These are phyloP conservation scores for Arxiozyma heterogenica DNA, from an alignment of 1,139 yeast genomes.

Conservation along the genomic window DNA sequence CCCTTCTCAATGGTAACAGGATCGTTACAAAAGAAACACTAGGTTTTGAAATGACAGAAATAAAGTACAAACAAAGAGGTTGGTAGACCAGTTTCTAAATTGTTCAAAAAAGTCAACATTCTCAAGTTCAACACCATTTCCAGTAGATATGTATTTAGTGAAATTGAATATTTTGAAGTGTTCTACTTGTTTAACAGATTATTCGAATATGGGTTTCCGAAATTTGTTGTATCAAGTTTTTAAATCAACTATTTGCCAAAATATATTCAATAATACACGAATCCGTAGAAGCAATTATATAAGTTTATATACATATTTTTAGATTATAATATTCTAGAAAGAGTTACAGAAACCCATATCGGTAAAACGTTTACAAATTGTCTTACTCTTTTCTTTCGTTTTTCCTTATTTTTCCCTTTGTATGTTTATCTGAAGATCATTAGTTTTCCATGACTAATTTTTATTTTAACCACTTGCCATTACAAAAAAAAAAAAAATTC, in stretches of 20 bases:
- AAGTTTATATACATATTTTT: too few relatives aligned
- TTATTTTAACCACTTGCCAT: not conserved
- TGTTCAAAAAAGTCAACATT: not conserved
- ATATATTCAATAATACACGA: too few relatives aligned
- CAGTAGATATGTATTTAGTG: not conserved
- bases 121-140: not conserved
- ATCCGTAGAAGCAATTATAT: too few relatives aligned
- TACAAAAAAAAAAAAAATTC: too few relatives aligned
- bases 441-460: too few relatives aligned
- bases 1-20: constrained; percentile 1
- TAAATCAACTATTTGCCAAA: too few relatives aligned
- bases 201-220: not conserved
- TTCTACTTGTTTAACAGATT: not conserved
- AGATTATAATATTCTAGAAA: too few relatives aligned
- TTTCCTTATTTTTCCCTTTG: too few relatives aligned
- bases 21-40: constrained; percentile 2
- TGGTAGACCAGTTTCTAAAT: constrained; percentile 19
- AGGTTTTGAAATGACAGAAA: constrained; percentile 1
- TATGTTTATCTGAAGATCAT: too few relatives aligned
- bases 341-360: too few relatives aligned
- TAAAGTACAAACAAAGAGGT: constrained; percentile 7
- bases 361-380: not conserved
- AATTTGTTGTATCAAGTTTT: constrained; percentile 3
- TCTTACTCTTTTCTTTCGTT: too few relatives aligned
- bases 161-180: not conserved